These are phyloP conservation scores for Punctularia strigosozonata DNA, from an alignment of 768 basidiomycete genomes.

Conservation along the genomic window DNA sequence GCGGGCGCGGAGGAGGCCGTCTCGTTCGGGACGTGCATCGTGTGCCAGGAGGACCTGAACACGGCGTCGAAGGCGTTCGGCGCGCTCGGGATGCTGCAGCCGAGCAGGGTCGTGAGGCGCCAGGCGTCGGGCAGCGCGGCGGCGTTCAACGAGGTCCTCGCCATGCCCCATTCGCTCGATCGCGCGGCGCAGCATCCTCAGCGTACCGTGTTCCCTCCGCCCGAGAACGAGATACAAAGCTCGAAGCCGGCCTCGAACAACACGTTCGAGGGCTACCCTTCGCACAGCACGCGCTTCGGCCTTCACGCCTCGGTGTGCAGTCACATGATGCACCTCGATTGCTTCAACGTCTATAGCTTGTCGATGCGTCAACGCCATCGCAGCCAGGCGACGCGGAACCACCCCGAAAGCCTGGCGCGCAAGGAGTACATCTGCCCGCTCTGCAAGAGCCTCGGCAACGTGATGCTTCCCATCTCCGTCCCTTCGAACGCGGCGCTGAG, in stretches of 20 bases:
- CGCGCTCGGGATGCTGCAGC: slow-evolving; percentile 75
- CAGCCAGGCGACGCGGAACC: slow-evolving; percentile 81
- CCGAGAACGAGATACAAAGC: slow-evolving; percentile 35
- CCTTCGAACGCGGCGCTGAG: slow-evolving; percentile 39
- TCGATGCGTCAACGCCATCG: slow-evolving; percentile 84
- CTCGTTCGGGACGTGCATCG: slow-evolving; percentile 89
- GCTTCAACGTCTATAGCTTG: slow-evolving; percentile 81
- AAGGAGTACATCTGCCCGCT: slow-evolving; percentile 95
- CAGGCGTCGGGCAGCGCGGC: slow-evolving; percentile 53
- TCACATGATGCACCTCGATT: slow-evolving; percentile 94
- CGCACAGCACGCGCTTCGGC: slow-evolving; percentile 69
- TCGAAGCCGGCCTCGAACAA: slow-evolving; percentile 26
- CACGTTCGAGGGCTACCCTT: slow-evolving; percentile 66
- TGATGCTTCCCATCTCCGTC: slow-evolving; percentile 72
- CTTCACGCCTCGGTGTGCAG: slow-evolving; percentile 82
- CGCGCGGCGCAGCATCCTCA: slow-evolving; percentile 19
- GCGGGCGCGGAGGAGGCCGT: slow-evolving; percentile 32
- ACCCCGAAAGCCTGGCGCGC: slow-evolving; percentile 88
- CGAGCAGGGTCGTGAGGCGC: slow-evolving; percentile 72
- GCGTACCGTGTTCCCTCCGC: slow-evolving; percentile 36
- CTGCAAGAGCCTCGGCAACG: slow-evolving; percentile 93
- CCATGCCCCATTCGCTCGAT: slow-evolving; percentile 56
- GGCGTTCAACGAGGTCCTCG: slow-evolving; percentile 65
- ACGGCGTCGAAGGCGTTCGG: slow-evolving; percentile 68
- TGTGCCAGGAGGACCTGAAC: slow-evolving; percentile 92